Conservation (phyloP, 2,329 filamentous ascomycete genomes). For the Rutstroemia sp. region DNA sequence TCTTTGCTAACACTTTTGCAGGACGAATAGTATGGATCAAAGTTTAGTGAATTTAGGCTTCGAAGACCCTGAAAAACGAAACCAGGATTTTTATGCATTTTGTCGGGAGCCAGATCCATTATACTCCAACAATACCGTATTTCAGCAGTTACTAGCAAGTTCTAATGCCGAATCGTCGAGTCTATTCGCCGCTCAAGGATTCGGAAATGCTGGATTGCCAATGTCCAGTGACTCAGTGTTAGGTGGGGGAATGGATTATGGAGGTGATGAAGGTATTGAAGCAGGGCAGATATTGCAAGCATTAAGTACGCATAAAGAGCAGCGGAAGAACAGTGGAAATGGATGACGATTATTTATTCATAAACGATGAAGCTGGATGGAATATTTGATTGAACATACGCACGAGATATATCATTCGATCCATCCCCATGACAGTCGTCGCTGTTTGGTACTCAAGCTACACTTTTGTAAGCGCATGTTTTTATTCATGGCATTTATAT, state of each 20-base stretch:
- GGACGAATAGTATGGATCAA: constrained; percentile 29
- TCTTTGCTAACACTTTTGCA: constrained; percentile 14
- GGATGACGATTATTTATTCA: not conserved
- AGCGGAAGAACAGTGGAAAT: constrained; percentile 8
- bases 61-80: constrained; percentile 28
- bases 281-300: constrained; percentile 28
- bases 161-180: constrained; percentile 21
- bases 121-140: constrained; percentile 23
- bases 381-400: too few species aligned
- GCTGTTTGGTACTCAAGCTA: too few species aligned
- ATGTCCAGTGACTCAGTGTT: constrained; percentile 4
- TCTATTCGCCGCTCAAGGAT: constrained; percentile 15
- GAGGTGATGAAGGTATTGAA: constrained; percentile 27
- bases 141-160: constrained; percentile 27
- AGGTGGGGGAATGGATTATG: constrained; percentile 8
- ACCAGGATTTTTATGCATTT: constrained; percentile 29
- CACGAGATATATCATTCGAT: too few species aligned
- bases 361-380: not conserved
- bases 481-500: too few species aligned
- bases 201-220: constrained; percentile 12
- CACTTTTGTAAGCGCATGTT: too few species aligned
- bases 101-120: constrained; percentile 28
- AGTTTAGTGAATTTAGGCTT: constrained; percentile 31
- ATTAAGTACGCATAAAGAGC: constrained; percentile 23
- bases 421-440: too few species aligned